Evolutionary conservation across 2,329 filamentous ascomycete species (phyloP).

Genomic region (Aaosphaeria pasadenensis): DNA sequence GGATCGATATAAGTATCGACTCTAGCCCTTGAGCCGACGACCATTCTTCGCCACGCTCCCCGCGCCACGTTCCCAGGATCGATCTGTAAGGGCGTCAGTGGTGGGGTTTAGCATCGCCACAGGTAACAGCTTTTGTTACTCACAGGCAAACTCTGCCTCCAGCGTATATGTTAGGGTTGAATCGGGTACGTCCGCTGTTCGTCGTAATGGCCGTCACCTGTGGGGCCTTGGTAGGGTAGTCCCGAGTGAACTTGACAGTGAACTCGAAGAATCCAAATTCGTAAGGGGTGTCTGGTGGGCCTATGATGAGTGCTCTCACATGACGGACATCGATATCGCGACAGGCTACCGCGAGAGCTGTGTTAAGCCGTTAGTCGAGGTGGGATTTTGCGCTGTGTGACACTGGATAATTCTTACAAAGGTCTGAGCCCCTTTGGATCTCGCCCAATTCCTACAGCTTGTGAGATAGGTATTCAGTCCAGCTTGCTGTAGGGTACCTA

Average conservation of each 20-base stretch:
- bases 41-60: slow-evolving; percentile 90
- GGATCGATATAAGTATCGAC: slow-evolving; percentile 90
- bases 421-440: slow-evolving; percentile 77
- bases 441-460: slow-evolving; percentile 73
- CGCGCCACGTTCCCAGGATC: slow-evolving; percentile 90
- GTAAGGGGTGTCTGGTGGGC: slow-evolving; percentile 91
- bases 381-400: background rate
- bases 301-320: slow-evolving; percentile 83
- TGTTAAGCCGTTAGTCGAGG: slow-evolving; percentile 9
- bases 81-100: slow-evolving; percentile 53
- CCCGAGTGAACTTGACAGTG: slow-evolving; percentile 71
- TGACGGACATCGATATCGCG: slow-evolving; percentile 85
- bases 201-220: slow-evolving; percentile 71
- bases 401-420: slow-evolving; percentile 60
- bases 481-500: slow-evolving; percentile 39
- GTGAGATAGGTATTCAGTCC: slow-evolving; percentile 10
- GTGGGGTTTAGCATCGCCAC: too few species aligned
- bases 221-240: slow-evolving; percentile 73
- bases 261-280: slow-evolving; percentile 98
- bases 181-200: slow-evolving; percentile 81
- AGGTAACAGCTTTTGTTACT: slow-evolving; percentile 35
- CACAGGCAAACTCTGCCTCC: slow-evolving; percentile 89
- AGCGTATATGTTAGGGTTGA: slow-evolving; percentile 96
- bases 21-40: slow-evolving; percentile 93
- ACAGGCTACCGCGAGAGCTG: slow-evolving; percentile 83